Evolutionary conservation across 768 basidiomycete species (phyloP), one percentile per base, ranked within the genome.

Genomic region (Phylloporus sp.): DNA sequence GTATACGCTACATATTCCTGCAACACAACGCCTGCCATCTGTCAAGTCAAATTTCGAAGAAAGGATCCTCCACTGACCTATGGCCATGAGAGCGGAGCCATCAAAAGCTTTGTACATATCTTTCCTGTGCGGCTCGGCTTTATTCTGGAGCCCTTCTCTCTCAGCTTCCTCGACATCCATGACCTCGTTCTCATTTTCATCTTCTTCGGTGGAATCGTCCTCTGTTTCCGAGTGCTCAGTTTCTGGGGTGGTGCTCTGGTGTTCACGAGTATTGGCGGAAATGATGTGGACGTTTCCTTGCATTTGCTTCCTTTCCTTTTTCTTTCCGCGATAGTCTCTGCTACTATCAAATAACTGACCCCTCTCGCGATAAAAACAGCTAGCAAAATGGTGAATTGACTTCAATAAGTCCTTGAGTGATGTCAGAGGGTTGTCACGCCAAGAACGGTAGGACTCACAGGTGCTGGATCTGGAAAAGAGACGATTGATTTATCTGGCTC

Each of bases 61-160:
- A 15, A 47, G 27, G 6, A 24, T 18, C 23, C 23, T 42, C 18
- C 20, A 69, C 76, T 22, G 29, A 88, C 88, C 86, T 55, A 91
- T 74, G 4, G 80, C 86, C 67, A 90, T 73, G 39, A 90, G 74
- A 4, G 86, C 85, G 10, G 84, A 82, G 5, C 88, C 88, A 58
- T 88, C 84, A 54, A 88, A 73, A 4, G 79, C 73, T 59, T 78
- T 86, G 64, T 89, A 90, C 88, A 91, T 90, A 57, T 88, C 85
- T 55, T 73, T 59, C 13, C 16, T 29, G 49, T 50, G 49, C 20
- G 46, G 8, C 18, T 59, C 59, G 3, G 23, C 32, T 46, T 49
- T 57, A 6, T 41, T 39, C 20, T 18, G 44, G 4, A 43, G 38
- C 11, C 36, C 52, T 20, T 57, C 52, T 41, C 45, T 48, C 16